Conservation (phyloP, 345 rosid species). For the Schrenkiella parvula region DNA sequence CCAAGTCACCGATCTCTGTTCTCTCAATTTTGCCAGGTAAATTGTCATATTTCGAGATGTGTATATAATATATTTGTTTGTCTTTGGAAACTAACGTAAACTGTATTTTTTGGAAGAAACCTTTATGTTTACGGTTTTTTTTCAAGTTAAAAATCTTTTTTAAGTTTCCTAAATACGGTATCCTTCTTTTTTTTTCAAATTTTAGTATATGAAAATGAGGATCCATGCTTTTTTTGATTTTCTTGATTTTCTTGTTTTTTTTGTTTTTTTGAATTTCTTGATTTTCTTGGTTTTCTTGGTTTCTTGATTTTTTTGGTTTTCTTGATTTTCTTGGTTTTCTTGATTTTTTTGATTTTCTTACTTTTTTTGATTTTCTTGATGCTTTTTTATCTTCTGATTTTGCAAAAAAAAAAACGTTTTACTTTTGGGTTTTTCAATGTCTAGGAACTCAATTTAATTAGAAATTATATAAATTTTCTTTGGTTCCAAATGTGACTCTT, state of each 20-base stretch:
- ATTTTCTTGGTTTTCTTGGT: too few relatives aligned
- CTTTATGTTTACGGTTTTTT: too few relatives aligned
- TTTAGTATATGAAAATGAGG: too few relatives aligned
- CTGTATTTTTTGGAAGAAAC: background rate
- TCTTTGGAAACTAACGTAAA: background rate
- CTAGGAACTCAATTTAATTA: background rate
- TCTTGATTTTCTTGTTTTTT: too few relatives aligned
- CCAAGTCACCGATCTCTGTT: slow-evolving; percentile 37
- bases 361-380: too few relatives aligned
- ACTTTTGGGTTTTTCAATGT: background rate
- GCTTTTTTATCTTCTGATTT: background rate
- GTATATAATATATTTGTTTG: background rate
- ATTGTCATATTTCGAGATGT: background rate
- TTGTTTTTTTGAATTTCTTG: too few relatives aligned
- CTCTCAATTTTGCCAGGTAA: slow-evolving; percentile 51
- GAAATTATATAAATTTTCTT: background rate
- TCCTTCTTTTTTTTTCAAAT: too few relatives aligned
- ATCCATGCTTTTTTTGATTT: too few relatives aligned
- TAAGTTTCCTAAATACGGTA: too few relatives aligned
- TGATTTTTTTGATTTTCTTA: background rate
- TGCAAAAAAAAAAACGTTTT: background rate
- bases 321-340: too few relatives aligned
- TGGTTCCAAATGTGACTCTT: slow-evolving; percentile 6
- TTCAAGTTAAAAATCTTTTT: too few relatives aligned
- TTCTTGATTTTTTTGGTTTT: too few relatives aligned